A percentile compares a stretch with the other conserved stretches of the same genome.
Evolutionary conservation across 139 green algal species (phyloP).

Genomic region (Volvox africanus): DNA sequence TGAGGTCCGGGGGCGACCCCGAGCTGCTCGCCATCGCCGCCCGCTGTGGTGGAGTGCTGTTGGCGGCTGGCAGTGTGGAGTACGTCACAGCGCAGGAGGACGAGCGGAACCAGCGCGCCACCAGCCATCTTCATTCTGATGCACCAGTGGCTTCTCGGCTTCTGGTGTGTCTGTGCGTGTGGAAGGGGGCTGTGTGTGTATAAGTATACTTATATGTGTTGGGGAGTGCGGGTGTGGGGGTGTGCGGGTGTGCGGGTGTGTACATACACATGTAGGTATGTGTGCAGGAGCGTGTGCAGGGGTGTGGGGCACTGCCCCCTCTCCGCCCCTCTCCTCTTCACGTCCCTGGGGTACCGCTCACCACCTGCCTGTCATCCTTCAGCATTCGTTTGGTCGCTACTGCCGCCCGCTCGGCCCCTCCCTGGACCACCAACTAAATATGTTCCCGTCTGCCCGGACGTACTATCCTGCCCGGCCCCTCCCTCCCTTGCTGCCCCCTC

Average conservation of each 20-base stretch:
- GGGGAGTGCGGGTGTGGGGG: background rate
- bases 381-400: background rate
- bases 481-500: background rate
- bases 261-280: too few relatives aligned
- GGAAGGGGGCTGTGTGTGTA: background rate
- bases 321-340: too few relatives aligned
- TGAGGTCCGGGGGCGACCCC: background rate
- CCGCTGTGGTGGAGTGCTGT: background rate
- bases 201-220: background rate
- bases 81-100: background rate
- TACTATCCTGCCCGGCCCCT: background rate
- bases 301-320: too few relatives aligned
- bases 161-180: constrained; percentile 26
- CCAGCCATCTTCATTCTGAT: background rate
- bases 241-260: background rate
- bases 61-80: constrained; percentile 6
- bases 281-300: background rate
- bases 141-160: background rate
- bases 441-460: background rate
- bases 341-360: background rate
- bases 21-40: constrained; percentile 9
- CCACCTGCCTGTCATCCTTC: too few relatives aligned
- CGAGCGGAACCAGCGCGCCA: background rate
- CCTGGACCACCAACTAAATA: too few relatives aligned
- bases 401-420: background rate